phyloP scores from a whole-genome alignment of 83 land plant genomes.

The Diphasiastrum complanatum region DNA sequence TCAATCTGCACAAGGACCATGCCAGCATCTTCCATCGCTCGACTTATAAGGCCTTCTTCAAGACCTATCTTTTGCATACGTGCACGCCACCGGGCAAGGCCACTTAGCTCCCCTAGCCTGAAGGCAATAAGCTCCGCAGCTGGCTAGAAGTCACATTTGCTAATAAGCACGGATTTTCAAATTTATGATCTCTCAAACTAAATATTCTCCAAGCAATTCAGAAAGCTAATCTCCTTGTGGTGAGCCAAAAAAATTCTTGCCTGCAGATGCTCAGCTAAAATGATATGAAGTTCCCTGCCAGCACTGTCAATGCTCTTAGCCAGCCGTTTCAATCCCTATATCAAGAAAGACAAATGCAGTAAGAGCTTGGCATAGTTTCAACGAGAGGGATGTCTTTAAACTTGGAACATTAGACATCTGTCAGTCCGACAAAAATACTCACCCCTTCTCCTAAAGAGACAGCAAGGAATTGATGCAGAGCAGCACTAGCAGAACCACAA shows the following conservation, averaged over 20 bases:
- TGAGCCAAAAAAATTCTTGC: slow-evolving; percentile 26
- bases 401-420: background rate
- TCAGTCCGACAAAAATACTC: slow-evolving; percentile 8
- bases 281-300: slow-evolving; percentile 68
- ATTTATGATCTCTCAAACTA: no score
- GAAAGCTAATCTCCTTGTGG: background rate
- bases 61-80: slow-evolving; percentile 64
- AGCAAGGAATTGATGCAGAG: slow-evolving; percentile 87
- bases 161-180: no score
- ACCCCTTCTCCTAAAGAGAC: slow-evolving; percentile 87
- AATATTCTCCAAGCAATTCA: slow-evolving; percentile 1
- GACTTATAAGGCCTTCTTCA: slow-evolving; percentile 69
- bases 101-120: slow-evolving; percentile 82
- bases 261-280: slow-evolving; percentile 79
- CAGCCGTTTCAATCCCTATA: slow-evolving; percentile 77
- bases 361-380: no score
- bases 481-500: slow-evolving; percentile 80
- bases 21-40: slow-evolving; percentile 77
- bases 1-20: slow-evolving; percentile 92
- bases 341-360: background rate
- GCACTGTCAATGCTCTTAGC: slow-evolving; percentile 62
- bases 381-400: no score
- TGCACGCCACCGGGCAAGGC: slow-evolving; percentile 82
- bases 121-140: slow-evolving; percentile 91
- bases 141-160: slow-evolving; percentile 47